Percentiles rank a stretch among this genome's conserved stretches.
These are phyloP conservation scores for Metarhizium rileyi DNA, from an alignment of 2,329 filamentous ascomycete species.

Conservation along the genomic window DNA sequence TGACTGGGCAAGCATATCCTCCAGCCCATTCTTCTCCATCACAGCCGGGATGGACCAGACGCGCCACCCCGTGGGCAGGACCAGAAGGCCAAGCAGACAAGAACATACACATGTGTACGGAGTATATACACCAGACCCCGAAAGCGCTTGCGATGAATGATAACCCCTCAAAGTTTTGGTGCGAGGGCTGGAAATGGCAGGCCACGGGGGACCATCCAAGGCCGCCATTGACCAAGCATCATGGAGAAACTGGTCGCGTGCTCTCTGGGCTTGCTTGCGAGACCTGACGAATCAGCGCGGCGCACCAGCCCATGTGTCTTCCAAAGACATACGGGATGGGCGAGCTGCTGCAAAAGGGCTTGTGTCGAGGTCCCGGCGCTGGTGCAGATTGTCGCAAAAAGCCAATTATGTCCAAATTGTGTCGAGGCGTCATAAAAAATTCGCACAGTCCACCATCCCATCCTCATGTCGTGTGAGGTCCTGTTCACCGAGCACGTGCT, in stretches of 20 bases:
- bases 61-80: background rate
- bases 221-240: constrained; percentile 30
- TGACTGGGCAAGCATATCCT: background rate
- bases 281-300: constrained; percentile 23
- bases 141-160: background rate
- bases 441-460: background rate
- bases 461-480: constrained; percentile 3
- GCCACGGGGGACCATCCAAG: constrained; percentile 4
- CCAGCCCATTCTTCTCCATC: background rate
- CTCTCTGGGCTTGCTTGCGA: constrained; percentile 16
- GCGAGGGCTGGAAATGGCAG: constrained; percentile 1
- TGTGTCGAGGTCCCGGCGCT: background rate
- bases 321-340: background rate
- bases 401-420: background rate
- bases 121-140: no score
- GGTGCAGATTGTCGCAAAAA: constrained; percentile 1
- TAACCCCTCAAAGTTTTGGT: background rate
- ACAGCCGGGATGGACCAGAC: background rate
- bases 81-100: background rate
- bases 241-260: constrained; percentile 35
- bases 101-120: no score
- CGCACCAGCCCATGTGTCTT: constrained; percentile 23
- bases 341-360: background rate
- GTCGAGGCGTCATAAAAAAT: background rate
- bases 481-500: constrained; percentile 8